Evolutionary conservation across 495 filamentous ascomycete genomes (phyloP), one percentile per base, ranked within the genome.

Genomic region (Usnea hakonensis): DNA sequence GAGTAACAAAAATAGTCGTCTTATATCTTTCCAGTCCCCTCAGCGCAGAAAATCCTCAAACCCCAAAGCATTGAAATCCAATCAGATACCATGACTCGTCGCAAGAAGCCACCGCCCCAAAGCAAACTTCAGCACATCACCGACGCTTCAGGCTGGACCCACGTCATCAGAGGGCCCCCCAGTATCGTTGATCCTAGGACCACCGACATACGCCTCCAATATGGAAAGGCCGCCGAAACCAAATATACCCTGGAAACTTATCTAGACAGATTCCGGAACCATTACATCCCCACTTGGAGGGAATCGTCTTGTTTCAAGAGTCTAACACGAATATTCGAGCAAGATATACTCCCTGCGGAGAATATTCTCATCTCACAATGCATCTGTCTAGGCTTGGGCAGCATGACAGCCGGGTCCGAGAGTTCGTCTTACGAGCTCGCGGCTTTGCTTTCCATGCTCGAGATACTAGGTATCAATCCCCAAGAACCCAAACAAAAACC

Each of bases 341-440:
- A 58, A 5, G 57, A 63, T 2, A 54, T 67, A 3, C 17, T 59
- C 2, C 30, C 55, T 5, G 17, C 21, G 5, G 30, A n/a, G 0
- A 28, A 65, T 4, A n/a, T 48, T 3, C 10, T 5, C 5, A 64
- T 73, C 17, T 50, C 61, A 5, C 64, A 58, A n/a, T 64, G 80
- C 54, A 70, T 85, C 8, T 78, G 77, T 57, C 73, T 85, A n/a
- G 83, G 83, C 17, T 72, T 85, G 5, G 82, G 83, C 0, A 84
- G 81, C 63, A 70, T 74, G 14, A 79, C 77, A 36, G 75, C 59
- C 7, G 60, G 60, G 21, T 48, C 41, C 5, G 35, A 44, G 30
- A 37, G 30, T 19, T 77, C 78, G 9, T 71, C 78, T 57, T 80
- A 77, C 61, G 87, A 91, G 68, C 77, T 90, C 10, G 85, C 79